Evolutionary conservation across 139 green algal species (phyloP).

Genomic region (Picochlorum sp.): DNA sequence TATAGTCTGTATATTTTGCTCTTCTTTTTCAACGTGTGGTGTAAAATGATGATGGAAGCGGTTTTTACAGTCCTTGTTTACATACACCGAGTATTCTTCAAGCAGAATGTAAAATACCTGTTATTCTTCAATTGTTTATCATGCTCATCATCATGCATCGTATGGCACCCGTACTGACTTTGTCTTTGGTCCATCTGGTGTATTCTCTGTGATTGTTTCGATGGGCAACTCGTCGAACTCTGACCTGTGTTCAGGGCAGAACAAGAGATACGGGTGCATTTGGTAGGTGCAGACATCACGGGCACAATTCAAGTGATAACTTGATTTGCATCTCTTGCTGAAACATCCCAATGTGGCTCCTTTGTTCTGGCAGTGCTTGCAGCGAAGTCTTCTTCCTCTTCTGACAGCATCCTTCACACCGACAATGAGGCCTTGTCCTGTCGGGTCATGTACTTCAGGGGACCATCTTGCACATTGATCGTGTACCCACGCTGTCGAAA

Average conservation of each 20-base stretch:
- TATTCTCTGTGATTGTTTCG: background rate
- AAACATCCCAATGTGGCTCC: slow-evolving; percentile 73
- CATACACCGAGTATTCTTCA: too few relatives aligned
- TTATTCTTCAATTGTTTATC: too few relatives aligned
- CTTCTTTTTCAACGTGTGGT: too few relatives aligned
- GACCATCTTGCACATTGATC: slow-evolving; percentile 61
- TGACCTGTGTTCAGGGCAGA: slow-evolving; percentile 41
- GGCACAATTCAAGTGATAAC: slow-evolving; percentile 69
- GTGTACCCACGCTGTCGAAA: slow-evolving; percentile 47
- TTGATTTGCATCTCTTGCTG: slow-evolving; percentile 42
- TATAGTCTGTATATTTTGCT: too few relatives aligned
- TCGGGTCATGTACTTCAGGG: slow-evolving; percentile 40
- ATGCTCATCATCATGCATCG: too few relatives aligned
- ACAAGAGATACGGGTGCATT: slow-evolving; percentile 37
- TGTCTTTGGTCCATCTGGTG: background rate
- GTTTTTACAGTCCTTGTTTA: too few relatives aligned
- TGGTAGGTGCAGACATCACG: slow-evolving; percentile 27
- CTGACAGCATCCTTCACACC: slow-evolving; percentile 41
- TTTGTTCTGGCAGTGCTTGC: slow-evolving; percentile 35
- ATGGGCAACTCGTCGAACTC: slow-evolving; percentile 9
- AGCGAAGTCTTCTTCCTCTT: slow-evolving; percentile 53
- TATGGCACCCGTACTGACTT: too few relatives aligned
- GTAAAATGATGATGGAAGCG: too few relatives aligned
- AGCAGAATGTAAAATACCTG: too few relatives aligned
- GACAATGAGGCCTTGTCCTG: slow-evolving; percentile 26